Conservation (phyloP, 495 filamentous ascomycete species). For the Echria macrotheca region DNA sequence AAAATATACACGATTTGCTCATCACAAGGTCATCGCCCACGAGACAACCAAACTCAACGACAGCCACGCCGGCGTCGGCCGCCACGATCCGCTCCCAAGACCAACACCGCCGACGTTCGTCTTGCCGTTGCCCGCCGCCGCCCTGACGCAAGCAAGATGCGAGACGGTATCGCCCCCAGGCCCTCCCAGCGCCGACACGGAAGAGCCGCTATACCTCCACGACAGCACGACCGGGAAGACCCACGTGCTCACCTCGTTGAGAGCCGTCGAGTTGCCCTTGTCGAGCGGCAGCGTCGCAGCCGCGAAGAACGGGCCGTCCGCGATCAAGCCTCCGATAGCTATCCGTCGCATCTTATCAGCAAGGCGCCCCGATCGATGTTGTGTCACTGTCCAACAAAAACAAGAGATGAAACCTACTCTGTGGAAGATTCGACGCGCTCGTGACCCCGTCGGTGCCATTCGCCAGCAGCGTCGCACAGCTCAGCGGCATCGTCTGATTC, state of each 20-base stretch:
- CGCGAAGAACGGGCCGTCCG: background rate
- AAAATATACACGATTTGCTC: too few species aligned
- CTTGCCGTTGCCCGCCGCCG: background rate
- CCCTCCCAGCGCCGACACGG: background rate
- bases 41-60: background rate
- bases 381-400: too few species aligned
- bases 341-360: background rate
- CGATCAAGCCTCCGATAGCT: background rate
- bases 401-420: too few species aligned
- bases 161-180: background rate
- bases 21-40: too few species aligned
- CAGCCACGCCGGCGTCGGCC: background rate
- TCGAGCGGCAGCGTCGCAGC: background rate
- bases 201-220: background rate
- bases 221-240: conserved; percentile 2
- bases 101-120: background rate
- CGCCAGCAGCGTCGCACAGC: conserved; percentile 1
- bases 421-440: background rate
- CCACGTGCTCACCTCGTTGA: background rate
- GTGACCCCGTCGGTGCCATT: conserved; percentile 1
- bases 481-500: conserved; percentile 1
- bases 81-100: too few species aligned
- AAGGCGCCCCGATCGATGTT: background rate
- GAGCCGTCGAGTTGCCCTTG: background rate
- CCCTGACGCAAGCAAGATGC: background rate